phyloP scores from a whole-genome alignment of 2,329 filamentous ascomycete genomes.

The Diaporthe vexans region DNA sequence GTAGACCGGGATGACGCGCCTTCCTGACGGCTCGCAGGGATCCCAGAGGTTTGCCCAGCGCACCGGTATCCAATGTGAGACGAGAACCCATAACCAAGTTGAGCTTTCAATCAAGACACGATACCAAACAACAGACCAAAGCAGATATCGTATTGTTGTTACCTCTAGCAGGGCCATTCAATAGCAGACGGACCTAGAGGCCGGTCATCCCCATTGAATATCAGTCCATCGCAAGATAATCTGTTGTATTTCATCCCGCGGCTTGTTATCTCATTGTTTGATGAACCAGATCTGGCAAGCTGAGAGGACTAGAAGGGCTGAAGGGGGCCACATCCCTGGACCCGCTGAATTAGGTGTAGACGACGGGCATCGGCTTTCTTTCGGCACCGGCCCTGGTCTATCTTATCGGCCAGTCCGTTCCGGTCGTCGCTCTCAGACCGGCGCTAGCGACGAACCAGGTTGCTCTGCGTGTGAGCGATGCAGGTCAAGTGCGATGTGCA shows the following conservation, averaged over 20 bases:
- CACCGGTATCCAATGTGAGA: background rate
- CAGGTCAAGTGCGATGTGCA: background rate
- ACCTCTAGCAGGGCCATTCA: background rate
- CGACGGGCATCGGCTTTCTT: constrained; percentile 3
- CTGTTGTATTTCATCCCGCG: background rate
- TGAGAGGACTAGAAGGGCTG: background rate
- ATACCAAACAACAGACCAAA: background rate
- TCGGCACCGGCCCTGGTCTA: constrained; percentile 29
- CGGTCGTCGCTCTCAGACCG: constrained; percentile 18
- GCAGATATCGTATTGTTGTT: background rate
- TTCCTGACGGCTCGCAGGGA: constrained; percentile 7
- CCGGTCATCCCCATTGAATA: background rate
- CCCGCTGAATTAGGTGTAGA: background rate
- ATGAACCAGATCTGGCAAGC: too few relatives aligned
- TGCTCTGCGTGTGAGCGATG: too few relatives aligned
- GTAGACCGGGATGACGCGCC: constrained; percentile 32
- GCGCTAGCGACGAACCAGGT: background rate
- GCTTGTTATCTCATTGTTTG: too few relatives aligned
- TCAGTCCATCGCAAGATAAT: too few relatives aligned
- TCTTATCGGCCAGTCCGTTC: constrained; percentile 28
- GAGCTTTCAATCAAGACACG: background rate
- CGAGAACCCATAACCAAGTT: background rate
- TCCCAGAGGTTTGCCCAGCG: constrained; percentile 2
- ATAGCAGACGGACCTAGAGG: background rate
- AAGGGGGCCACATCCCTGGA: background rate